Conservation (phyloP, 106 monocot genomes). For the Acanthochlamys bracteata region DNA sequence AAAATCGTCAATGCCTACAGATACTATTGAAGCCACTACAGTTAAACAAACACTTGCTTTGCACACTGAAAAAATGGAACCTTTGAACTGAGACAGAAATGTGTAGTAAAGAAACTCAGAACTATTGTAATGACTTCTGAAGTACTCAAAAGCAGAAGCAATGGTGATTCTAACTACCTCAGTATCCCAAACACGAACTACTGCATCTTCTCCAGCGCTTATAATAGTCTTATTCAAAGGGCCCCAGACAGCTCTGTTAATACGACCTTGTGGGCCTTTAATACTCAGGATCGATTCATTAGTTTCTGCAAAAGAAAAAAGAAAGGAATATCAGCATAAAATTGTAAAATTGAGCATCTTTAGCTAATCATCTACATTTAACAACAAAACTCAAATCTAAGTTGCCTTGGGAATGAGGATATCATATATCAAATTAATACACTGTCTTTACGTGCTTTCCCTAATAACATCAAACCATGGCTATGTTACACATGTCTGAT, state of each 20-base stretch:
- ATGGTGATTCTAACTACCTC: constrained; percentile 41
- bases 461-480: too few relatives aligned
- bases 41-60: too few relatives aligned
- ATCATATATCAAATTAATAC: too few relatives aligned
- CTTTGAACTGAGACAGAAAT: too few relatives aligned
- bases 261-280: constrained; percentile 74
- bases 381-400: not conserved
- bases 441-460: too few relatives aligned
- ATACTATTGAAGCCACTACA: too few relatives aligned
- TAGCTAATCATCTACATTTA: not conserved
- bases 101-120: too few relatives aligned
- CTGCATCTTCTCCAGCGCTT: constrained; percentile 89
- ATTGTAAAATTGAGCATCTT: not conserved
- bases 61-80: too few relatives aligned
- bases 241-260: constrained; percentile 91
- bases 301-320: constrained; percentile 32
- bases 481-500: too few relatives aligned
- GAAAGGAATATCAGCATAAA: not conserved
- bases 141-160: not conserved
- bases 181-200: constrained; percentile 83
- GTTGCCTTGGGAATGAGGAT: too few relatives aligned
- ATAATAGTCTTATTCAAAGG: constrained; percentile 91
- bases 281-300: constrained; percentile 71
- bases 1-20: too few relatives aligned
- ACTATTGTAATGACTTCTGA: too few relatives aligned